These are phyloP conservation scores for Syncephalis plumigaleata DNA, from an alignment of 371 early-diverging fungal genomes.

Conservation along the genomic window DNA sequence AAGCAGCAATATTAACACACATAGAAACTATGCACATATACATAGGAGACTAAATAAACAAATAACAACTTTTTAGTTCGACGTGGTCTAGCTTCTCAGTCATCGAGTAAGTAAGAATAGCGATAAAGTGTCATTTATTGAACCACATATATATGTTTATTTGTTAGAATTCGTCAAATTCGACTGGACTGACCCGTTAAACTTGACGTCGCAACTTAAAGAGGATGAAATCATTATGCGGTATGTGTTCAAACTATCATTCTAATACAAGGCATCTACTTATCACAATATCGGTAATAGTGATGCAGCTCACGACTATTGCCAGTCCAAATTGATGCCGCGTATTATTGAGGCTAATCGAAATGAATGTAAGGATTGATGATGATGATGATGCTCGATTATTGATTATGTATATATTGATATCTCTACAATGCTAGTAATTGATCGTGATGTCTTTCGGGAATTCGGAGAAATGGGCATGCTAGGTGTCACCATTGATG, in stretches of 20 bases:
- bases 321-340: conserved; percentile 76
- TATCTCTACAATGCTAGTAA: conserved; percentile 20
- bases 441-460: conserved; percentile 76
- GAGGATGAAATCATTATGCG: conserved; percentile 76
- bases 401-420: neutral
- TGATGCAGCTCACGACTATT: conserved; percentile 75
- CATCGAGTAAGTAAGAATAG: neutral
- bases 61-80: no score
- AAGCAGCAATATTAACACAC: no score
- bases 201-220: conserved; percentile 66
- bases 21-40: no score
- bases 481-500: conserved; percentile 89
- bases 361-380: conserved; percentile 45
- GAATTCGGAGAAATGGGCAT: conserved; percentile 94
- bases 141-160: neutral
- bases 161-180: conserved; percentile 30
- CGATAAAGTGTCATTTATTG: no score
- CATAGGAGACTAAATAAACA: no score
- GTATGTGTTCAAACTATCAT: conserved; percentile 12
- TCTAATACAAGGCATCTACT: neutral
- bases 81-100: neutral
- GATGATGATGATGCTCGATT: neutral
- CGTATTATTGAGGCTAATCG: conserved; percentile 74
- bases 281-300: conserved; percentile 11
- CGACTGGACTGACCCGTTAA: conserved; percentile 86